Evolutionary conservation across 371 early-diverging fungal species (phyloP).

Genomic region (Mortierella sp.): DNA sequence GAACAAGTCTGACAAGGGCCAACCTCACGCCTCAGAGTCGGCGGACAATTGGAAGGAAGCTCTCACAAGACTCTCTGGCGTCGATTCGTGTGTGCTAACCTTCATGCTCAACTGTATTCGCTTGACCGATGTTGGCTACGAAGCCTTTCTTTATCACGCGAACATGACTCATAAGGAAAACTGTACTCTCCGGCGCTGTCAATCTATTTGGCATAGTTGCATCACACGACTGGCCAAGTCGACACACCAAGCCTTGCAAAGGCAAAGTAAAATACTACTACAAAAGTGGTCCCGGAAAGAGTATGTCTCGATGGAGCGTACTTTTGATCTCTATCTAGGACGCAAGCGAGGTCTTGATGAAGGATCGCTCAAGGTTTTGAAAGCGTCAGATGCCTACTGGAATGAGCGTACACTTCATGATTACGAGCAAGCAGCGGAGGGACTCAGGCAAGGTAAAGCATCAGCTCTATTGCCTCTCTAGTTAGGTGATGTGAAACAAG

Average conservation of each 20-base stretch:
- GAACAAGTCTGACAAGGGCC: not conserved
- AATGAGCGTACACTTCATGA: constrained; percentile 10
- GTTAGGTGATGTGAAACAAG: too few relatives aligned
- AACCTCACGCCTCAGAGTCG: constrained; percentile 6
- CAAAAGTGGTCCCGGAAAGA: constrained; percentile 14
- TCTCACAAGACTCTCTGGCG: constrained; percentile 6
- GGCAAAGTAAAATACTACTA: constrained; percentile 4
- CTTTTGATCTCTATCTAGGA: constrained; percentile 19
- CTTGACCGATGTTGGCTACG: constrained; percentile 19
- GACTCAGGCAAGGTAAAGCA: not conserved
- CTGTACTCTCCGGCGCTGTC: constrained; percentile 15
- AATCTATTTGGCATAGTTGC: constrained; percentile 16
- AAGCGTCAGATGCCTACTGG: constrained; percentile 13
- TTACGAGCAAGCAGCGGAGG: constrained; percentile 13
- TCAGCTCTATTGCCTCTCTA: too few relatives aligned
- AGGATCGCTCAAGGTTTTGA: constrained; percentile 19
- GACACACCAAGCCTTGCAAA: constrained; percentile 14
- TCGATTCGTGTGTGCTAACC: constrained; percentile 21
- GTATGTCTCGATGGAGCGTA: constrained; percentile 6
- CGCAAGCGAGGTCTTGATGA: constrained; percentile 17
- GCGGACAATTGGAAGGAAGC: constrained; percentile 6
- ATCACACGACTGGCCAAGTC: constrained; percentile 13
- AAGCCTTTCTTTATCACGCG: constrained; percentile 16
- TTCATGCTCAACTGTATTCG: constrained; percentile 18
- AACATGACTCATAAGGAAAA: constrained; percentile 15